Conservation (phyloP, 2,329 filamentous ascomycete genomes). For the Colletotrichum chrysophilum region DNA sequence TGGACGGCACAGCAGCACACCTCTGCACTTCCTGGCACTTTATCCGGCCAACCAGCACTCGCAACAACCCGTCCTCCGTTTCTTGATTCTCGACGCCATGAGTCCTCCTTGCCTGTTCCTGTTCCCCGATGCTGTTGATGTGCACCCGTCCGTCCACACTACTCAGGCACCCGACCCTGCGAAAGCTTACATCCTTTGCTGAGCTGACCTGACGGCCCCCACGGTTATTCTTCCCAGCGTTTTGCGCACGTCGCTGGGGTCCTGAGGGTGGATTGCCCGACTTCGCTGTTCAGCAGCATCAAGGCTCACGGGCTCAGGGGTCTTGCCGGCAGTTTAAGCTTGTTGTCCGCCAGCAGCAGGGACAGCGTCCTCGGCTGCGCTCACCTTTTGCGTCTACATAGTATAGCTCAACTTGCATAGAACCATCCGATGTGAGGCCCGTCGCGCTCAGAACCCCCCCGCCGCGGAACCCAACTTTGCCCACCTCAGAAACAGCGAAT, state of each 20-base stretch:
- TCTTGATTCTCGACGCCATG: neutral
- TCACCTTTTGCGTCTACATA: neutral
- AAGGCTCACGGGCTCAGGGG: neutral
- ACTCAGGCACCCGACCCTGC: neutral
- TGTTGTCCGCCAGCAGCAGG: neutral
- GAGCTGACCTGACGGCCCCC: neutral
- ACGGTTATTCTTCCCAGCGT: neutral
- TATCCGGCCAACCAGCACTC: neutral
- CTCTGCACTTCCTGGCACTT: neutral
- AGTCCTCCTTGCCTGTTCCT: neutral
- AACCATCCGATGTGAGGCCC: constrained; percentile 7
- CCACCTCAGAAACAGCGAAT: neutral
- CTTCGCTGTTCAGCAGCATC: neutral
- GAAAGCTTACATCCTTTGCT: neutral
- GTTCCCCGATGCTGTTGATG: neutral
- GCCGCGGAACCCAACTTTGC: neutral
- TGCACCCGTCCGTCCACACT: neutral
- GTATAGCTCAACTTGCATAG: neutral
- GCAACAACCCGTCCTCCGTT: neutral
- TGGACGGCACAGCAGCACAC: neutral
- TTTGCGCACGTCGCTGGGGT: neutral
- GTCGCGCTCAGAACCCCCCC: neutral
- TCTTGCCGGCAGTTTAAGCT: constrained; percentile 14
- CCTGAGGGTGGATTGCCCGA: neutral
- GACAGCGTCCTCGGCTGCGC: neutral